Evolutionary conservation across 768 basidiomycete genomes (phyloP), one percentile per base, ranked within the genome.

Genomic region (Mycena latifolia): DNA sequence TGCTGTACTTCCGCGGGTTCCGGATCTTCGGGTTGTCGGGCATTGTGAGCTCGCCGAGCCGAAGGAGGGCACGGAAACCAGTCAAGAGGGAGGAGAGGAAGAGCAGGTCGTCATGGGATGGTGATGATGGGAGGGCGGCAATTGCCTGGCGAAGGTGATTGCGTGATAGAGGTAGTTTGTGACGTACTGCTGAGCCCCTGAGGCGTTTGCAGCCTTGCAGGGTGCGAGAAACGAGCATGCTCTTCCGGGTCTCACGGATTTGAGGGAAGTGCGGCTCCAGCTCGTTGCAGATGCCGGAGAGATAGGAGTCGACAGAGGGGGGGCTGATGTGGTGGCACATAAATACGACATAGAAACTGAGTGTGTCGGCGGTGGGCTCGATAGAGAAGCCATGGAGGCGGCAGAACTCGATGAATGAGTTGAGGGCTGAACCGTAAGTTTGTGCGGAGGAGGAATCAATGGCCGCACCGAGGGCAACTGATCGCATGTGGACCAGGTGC

Each of bases 251-350:
- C 0, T 22, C 17, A 6, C 74, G 74, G 12, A 81, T 75, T 9
- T 9, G 0, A 3, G 81, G 79, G 63, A 75, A 83, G 24, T 71
- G 65, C 0, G 70, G 41, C 61, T 82, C 78, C 0, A 83, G 77
- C 37, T 77, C 66, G 15, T 74, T 74, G 55, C 73, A 74, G 29
- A 82, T 81, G 2, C 82, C 80, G 3, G 81, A 81, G 0, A 84
- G 71, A 65, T 84, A 84, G 2, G 69, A 51, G 18, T 65, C 52
- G n/a, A 81, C 77, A 0, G 81, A 79, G 1, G 45, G 7, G 0
- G 82, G 81, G 41, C 77, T 64, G 54, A 83, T 79, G 65, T 77
- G 74, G 29, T 70, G 64, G 0, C 65, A 78, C 74, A 77, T 80
- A 68, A 68, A 84, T 3, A 77, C 72, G 10, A 73, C 69, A 65